Evolutionary conservation across 371 early-diverging fungal genomes (phyloP).

Genomic region (Catenaria anguillulae): DNA sequence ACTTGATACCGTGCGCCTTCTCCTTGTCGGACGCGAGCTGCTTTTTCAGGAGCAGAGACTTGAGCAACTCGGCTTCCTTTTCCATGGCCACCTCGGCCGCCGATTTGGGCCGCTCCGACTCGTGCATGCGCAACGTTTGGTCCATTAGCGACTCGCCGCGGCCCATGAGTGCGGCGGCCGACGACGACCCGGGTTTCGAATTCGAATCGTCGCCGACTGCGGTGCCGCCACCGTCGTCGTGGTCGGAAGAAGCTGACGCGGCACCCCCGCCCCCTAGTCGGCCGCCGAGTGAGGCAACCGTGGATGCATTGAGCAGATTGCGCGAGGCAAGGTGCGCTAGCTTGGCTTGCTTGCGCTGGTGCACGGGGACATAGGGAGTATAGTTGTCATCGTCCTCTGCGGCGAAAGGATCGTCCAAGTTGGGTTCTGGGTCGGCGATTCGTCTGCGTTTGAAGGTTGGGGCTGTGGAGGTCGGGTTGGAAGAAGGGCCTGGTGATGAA

Average conservation of each 20-base stretch:
- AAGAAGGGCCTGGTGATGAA: too few species aligned
- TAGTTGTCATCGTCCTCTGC: slow-evolving; percentile 26
- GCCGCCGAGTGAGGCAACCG: too few species aligned
- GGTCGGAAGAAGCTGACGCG: too few species aligned
- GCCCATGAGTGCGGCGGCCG: slow-evolving; percentile 36
- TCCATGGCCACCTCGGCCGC: slow-evolving; percentile 67
- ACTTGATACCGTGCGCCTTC: slow-evolving; percentile 68
- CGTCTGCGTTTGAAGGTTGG: too few species aligned
- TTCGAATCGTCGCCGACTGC: slow-evolving; percentile 14
- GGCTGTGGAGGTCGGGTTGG: too few species aligned
- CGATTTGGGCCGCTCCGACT: slow-evolving; percentile 43
- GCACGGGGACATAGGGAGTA: slow-evolving; percentile 64
- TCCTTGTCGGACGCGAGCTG: slow-evolving; percentile 70
- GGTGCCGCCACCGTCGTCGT: slow-evolving; percentile 12
- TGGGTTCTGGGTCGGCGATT: too few species aligned
- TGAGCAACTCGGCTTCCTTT: slow-evolving; percentile 64
- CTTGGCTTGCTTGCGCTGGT: slow-evolving; percentile 46
- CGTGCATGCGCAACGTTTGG: slow-evolving; percentile 59
- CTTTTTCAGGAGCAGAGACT: slow-evolving; percentile 62
- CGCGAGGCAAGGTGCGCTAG: slow-evolving; percentile 22
- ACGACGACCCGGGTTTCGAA: slow-evolving; percentile 26
- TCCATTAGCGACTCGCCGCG: slow-evolving; percentile 62
- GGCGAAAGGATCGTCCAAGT: too few species aligned
- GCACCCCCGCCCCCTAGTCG: too few species aligned
- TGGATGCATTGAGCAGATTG: slow-evolving; percentile 8